Base-by-base conservation (phyloP, 108 stramenopile genomes). In the Chaetoceros muelleri region DNA sequence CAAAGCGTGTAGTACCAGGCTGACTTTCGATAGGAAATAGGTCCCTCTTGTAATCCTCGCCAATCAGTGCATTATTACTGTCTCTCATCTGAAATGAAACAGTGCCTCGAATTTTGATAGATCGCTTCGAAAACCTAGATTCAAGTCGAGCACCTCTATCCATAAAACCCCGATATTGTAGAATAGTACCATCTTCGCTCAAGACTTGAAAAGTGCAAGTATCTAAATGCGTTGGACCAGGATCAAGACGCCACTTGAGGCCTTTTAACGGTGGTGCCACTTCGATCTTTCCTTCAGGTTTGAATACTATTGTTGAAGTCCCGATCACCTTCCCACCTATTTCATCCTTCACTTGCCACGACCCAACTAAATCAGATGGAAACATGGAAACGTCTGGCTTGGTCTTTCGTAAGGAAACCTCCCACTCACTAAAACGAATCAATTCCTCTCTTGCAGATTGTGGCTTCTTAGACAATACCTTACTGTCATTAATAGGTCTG, bases 191-290 rank as follows among this genome's bases (percentile, higher is more conserved):
- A 50, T 84, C 85, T 44, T 80, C 77, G 23, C 72, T 71, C 29
- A 83, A 52, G 17, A 86, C 83, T 65, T 89, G 87, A 58, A 93
- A 93, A 30, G 87, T 89, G 59, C 85, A 85, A 19, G 91, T 93
- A 55, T 93, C 91, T 13, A 93, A 58, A 69, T 93, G 91, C n/a
- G 91, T 89, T 17, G 91, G 91, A 3, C 91, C 91, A 8, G 91
- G 77, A 64, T 89, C 87, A 3, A 86, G 60, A 28, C 91, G 69
- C 91, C 91, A 93, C 34, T 76, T 69, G n/a, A 88, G 66, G 2
- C 90, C 90, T 54, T 81, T 75, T 64, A 87, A 62, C 13, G 85
- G 85, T 44, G 74, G 65, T n/a, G 69, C 70, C 13, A 87, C 75
- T 22, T 53, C 31, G 1, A 91, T 82, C 31, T 73, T 66, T 21